Evolutionary conservation across 805 yeast genomes (phyloP).

Genomic region (Saccharomycopsis sp.): DNA sequence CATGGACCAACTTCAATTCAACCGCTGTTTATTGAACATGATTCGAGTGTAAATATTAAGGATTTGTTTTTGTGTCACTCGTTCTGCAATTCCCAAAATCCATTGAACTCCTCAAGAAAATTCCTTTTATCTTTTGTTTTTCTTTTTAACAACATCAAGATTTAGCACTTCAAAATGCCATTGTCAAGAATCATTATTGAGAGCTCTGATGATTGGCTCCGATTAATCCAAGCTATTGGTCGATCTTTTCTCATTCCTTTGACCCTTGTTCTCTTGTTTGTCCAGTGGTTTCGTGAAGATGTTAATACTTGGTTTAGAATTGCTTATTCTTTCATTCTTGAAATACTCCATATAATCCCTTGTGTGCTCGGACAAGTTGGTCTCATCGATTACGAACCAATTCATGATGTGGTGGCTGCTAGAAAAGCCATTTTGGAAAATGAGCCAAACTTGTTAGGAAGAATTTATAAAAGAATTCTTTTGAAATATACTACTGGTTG

Average conservation of each 20-base stretch:
- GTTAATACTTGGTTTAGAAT: neutral
- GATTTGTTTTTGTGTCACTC: too few species aligned
- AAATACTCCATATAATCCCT: conserved; percentile 16
- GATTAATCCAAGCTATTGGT: neutral
- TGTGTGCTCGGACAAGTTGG: conserved; percentile 18
- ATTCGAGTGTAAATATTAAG: too few species aligned
- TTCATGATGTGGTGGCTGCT: conserved; percentile 6
- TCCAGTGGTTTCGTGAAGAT: conserved; percentile 12
- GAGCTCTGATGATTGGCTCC: conserved; percentile 3
- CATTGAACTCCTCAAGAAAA: too few species aligned
- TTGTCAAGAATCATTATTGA: conserved; percentile 16
- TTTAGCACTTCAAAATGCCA: conserved; percentile 15
- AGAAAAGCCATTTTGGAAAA: neutral
- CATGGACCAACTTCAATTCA: too few species aligned
- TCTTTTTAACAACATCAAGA: too few species aligned
- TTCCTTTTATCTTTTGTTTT: too few species aligned
- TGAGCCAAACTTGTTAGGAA: neutral
- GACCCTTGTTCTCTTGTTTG: conserved; percentile 1
- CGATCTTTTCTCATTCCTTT: conserved; percentile 9
- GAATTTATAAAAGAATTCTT: conserved; percentile 3
- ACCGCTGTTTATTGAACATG: too few species aligned
- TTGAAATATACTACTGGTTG: conserved; percentile 10
- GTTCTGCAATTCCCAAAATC: too few species aligned
- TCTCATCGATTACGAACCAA: conserved; percentile 10
- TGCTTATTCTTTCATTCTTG: neutral